Percentiles rank a stretch among this genome's conserved stretches.
These are phyloP conservation scores for Syzygium oleosum DNA, from an alignment of 345 rosid species.

Conservation along the genomic window DNA sequence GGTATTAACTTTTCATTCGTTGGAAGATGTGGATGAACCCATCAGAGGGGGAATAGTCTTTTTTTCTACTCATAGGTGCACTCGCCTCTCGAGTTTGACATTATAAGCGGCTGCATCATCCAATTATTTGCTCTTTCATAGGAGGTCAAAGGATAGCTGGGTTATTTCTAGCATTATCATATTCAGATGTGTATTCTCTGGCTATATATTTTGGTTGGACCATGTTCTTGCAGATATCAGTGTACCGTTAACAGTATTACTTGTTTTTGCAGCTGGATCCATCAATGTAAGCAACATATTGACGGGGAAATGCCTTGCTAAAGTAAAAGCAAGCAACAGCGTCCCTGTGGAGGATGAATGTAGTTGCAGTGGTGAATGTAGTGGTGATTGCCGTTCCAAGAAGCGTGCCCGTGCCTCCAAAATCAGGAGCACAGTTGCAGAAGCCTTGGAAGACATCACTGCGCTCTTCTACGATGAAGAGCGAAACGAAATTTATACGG, in stretches of 20 bases:
- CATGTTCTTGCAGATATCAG: background rate
- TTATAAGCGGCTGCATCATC: background rate
- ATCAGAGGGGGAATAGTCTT: background rate
- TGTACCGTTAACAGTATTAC: background rate
- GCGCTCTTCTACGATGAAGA: conserved; percentile 75
- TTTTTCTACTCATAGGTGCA: background rate
- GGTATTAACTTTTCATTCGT: background rate
- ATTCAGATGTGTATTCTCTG: background rate
- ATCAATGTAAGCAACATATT: conserved; percentile 57
- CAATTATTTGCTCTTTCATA: background rate
- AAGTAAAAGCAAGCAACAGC: conserved; percentile 45
- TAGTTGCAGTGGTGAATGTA: conserved; percentile 13
- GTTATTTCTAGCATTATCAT: background rate
- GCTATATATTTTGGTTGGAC: background rate
- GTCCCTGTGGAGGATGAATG: conserved; percentile 19
- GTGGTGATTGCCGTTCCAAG: conserved; percentile 12
- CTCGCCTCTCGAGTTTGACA: background rate
- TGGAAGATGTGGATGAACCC: background rate
- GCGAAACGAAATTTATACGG: conserved; percentile 66
- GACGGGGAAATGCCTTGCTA: conserved; percentile 65
- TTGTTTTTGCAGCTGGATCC: conserved; percentile 50
- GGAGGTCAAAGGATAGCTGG: background rate
- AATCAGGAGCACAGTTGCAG: conserved; percentile 49
- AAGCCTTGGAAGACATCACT: conserved; percentile 73
- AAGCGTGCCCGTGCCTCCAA: conserved; percentile 6